Percentiles rank a stretch among this genome's conserved stretches.
Evolutionary conservation across 108 stramenopile genomes (phyloP).

Genomic region (Cylindrotheca fusiformis): DNA sequence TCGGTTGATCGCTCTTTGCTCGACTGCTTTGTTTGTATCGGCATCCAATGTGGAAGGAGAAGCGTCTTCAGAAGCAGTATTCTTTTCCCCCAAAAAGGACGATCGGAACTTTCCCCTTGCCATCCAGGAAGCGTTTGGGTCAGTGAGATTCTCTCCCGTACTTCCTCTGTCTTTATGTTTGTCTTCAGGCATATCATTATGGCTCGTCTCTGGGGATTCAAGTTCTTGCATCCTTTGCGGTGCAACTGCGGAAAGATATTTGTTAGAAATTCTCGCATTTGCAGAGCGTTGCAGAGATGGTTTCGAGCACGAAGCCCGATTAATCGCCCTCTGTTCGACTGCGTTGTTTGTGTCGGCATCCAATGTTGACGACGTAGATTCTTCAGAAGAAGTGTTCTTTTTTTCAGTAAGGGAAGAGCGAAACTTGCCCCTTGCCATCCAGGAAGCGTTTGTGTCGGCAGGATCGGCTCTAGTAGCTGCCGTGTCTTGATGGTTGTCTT

Average conservation of each 20-base stretch:
- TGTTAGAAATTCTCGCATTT: not conserved
- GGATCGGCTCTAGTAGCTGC: not conserved
- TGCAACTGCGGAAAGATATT: not conserved
- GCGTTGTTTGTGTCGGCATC: conserved; percentile 15
- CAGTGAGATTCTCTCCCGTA: not conserved
- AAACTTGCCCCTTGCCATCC: not conserved
- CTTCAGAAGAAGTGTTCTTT: not conserved
- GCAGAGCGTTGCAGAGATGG: no score
- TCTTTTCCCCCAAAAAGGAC: not conserved
- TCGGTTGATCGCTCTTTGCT: conserved; percentile 28
- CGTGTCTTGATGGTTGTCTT: not conserved
- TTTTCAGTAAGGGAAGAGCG: not conserved
- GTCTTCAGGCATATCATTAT: not conserved
- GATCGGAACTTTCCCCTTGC: not conserved
- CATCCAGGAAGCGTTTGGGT: not conserved
- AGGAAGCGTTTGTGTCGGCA: not conserved
- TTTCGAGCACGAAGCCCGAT: conserved; percentile 18
- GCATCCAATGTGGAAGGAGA: not conserved
- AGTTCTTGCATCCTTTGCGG: not conserved
- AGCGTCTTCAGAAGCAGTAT: not conserved
- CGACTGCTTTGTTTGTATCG: conserved; percentile 24
- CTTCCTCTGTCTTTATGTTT: not conserved
- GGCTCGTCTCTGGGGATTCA: not conserved
- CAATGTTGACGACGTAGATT: not conserved
- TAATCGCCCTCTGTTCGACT: conserved; percentile 32